Evolutionary conservation across 495 filamentous ascomycete genomes (phyloP), one percentile per base, ranked within the genome.

Genomic region (Aspergillus saccharolyticus): DNA sequence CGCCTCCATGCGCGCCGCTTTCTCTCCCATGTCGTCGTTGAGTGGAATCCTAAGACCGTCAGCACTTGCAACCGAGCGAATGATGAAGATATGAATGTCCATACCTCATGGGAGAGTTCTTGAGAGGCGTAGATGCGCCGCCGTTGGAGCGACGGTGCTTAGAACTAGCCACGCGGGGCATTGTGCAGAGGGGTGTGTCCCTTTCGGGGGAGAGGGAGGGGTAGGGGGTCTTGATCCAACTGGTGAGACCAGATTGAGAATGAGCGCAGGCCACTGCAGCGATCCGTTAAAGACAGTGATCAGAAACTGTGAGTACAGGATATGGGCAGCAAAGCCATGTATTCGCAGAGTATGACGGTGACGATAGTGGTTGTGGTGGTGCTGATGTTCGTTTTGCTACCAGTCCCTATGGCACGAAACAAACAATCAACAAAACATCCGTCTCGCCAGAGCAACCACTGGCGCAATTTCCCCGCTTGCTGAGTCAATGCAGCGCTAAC

Each of bases 11-110:
- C 95, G 87, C 63, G 87, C 85, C 39, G 90, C 90, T 72, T 96
- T 97, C 70, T 99, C 94, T 53, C 84, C 84, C 58, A 84, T 83
- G 75, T 99, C 94, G 81, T 99, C 94, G 73, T 97, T 97, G 43
- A 99, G 81, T 10, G 95, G 93, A 54, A 98, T 95, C 55, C 80
- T 81, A 50, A 48, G 14, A 5, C 51, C n/a, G 46, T 63, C 43
- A 60, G 60, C 61, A 57, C 53, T 53, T 44, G 33, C 15, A 8
- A 44, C 19, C 10, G 21, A 8, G 19, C 30, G 25, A 55, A 7
- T 1, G 7, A 28, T 18, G 20, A 25, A 22, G 20, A 16, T 39
- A 30, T 17, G 19, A 12, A 5, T 16, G 33, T 12, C 66, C 83
- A 61, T 80, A 89, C 85, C 88, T 90, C 33, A 89, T 70, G 28